Percentiles rank a stretch among this genome's conserved stretches.
These are phyloP conservation scores for Carex kokanica DNA, from an alignment of 176 grass and related monocot genomes.

Conservation along the genomic window DNA sequence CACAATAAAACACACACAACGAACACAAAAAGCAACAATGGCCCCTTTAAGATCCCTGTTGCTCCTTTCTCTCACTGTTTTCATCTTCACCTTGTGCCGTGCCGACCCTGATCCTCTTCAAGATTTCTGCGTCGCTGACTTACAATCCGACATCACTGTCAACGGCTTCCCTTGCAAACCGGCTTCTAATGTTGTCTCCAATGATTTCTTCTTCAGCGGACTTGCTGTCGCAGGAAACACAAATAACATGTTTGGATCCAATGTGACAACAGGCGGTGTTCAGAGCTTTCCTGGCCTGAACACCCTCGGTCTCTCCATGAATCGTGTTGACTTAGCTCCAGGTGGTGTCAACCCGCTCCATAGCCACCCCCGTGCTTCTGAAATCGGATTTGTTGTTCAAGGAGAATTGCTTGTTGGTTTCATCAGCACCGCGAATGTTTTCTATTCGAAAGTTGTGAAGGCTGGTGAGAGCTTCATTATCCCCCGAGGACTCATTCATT, in stretches of 20 bases:
- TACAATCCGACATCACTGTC: not conserved
- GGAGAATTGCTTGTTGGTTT: constrained; percentile 58
- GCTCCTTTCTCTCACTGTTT: not conserved
- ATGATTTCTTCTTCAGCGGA: constrained; percentile 52
- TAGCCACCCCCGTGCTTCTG: constrained; percentile 60
- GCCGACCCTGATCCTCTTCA: constrained; percentile 60
- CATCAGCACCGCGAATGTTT: constrained; percentile 32
- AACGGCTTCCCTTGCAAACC: constrained; percentile 58
- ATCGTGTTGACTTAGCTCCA: constrained; percentile 43
- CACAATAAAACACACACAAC: not conserved
- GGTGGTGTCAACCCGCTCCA: constrained; percentile 65
- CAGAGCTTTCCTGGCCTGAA: constrained; percentile 46
- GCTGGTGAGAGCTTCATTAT: constrained; percentile 52
- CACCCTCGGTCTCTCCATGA: constrained; percentile 65
- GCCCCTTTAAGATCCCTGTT: not conserved
- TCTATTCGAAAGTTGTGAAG: constrained; percentile 42
- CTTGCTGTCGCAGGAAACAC: constrained; percentile 28
- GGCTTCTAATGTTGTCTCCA: not conserved
- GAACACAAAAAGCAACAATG: not conserved
- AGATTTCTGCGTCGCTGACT: constrained; percentile 54
- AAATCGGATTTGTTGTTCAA: constrained; percentile 49
- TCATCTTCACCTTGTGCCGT: constrained; percentile 16
- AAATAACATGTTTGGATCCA: constrained; percentile 49
- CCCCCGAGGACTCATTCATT: constrained; percentile 52
- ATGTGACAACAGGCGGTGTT: constrained; percentile 48